Conservation (phyloP, 2,329 filamentous ascomycete species). For the Neurospora crassa region DNA sequence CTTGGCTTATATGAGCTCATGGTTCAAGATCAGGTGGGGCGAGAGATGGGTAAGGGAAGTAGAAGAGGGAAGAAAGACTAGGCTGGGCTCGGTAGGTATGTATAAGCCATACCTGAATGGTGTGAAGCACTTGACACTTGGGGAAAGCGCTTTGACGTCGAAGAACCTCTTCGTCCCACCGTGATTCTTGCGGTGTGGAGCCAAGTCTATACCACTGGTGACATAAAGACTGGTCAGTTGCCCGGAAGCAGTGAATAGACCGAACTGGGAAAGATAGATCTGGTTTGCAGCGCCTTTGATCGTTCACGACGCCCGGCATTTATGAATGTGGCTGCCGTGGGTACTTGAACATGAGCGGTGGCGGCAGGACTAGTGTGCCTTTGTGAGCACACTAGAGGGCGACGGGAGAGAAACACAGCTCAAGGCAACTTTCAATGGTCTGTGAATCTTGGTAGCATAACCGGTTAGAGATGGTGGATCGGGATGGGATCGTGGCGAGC, state of each 20-base stretch:
- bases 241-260: slow-evolving; percentile 12
- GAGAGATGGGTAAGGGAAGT: neutral
- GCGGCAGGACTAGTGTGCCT: neutral
- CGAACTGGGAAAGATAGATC: slow-evolving; percentile 6
- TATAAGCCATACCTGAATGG: slow-evolving; percentile 14
- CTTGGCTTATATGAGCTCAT: neutral
- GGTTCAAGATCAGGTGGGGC: slow-evolving; percentile 16
- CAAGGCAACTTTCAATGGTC: neutral
- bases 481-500: neutral
- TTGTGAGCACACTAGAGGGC: neutral
- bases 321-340: neutral
- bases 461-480: neutral
- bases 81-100: neutral
- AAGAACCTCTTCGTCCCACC: slow-evolving; percentile 16
- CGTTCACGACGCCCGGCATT: neutral
- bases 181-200: slow-evolving; percentile 14
- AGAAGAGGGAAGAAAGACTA: neutral
- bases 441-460: neutral
- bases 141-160: slow-evolving; percentile 21
- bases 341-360: neutral
- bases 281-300: neutral
- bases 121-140: slow-evolving; percentile 22
- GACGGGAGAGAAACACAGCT: neutral
- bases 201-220: slow-evolving; percentile 8
- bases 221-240: neutral